Base-by-base conservation (phyloP, 768 basidiomycete genomes). In the Cystofilobasidium capitatum region DNA sequence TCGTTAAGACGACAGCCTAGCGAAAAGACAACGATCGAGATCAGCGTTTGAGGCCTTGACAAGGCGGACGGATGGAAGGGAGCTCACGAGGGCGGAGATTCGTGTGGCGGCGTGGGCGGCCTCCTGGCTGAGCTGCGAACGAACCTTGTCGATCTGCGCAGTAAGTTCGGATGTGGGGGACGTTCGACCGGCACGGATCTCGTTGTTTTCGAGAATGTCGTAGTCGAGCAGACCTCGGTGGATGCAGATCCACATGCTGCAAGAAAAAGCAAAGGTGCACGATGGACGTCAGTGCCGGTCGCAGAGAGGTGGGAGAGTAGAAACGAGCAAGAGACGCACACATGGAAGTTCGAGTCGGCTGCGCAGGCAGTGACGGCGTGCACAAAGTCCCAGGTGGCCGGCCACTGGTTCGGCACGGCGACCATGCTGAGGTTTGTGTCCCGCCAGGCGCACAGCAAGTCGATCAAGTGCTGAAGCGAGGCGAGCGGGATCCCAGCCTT, bases 301-400 rank as follows among this genome's bases (percentile, higher is more conserved):
- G n/a, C n/a, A n/a, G n/a, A n/a, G 33, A n/a, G 1, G 3, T 33
- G 29, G 31, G 22, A 9, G 49, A 33, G 33, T 37, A 65, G 37
- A 22, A 44, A 14, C 9, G 33, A 42, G 40, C 29, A 20, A 14
- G 16, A 39, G 51, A 65, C 33, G 47, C 89, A 94, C 84, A 93
- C 84, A 78, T 96, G 91, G 75, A 88, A 93, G 35, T 88, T 89
- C 35, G 89, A 60, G 59, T 76, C 76, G 20, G 67, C 71, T 0
- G 71, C 69, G 83, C 85, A 85, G 14, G 84, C 83, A 14, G 83
- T 82, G 29, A 86, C 83, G n/a, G 85, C 85, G 26, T 82, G 81
- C 54, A 92, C 85, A 72, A 94, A 97, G 73, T 96, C 90, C 91
- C 92, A 94, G 69, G 86, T 84, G 1, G 84, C 83, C 64, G 86